Evolutionary conservation across 2,329 filamentous ascomycete genomes (phyloP), one percentile per base, ranked within the genome.

Genomic region (Fusarium brevicatenulatum): DNA sequence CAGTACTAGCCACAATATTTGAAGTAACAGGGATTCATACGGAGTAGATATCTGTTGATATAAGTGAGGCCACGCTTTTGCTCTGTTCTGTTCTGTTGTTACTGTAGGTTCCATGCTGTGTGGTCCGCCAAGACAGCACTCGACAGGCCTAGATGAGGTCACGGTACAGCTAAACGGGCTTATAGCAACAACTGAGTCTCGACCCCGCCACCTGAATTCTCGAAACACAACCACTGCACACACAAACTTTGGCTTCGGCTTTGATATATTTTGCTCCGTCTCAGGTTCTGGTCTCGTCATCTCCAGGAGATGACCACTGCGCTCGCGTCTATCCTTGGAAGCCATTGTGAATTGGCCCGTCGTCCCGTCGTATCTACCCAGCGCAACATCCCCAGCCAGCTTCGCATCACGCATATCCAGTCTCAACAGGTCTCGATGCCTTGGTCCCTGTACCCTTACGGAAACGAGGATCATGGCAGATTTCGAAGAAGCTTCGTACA

Each of bases 401-500:
- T 49, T 58, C 54, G 49, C 46, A 60, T 34, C 46, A 66, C 65
- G 44, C 40, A 67, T 44, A 63, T 63, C 42, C 70, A 71, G 53
- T 63, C 62, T 49, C 61, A 69, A 56, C 61, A 68, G 62, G 77
- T 72, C 80, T 78, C 79, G 78, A 83, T 83, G 82, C 80, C 67
- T 80, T 79, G 78, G 76, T 72, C 64, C 78, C 73, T 71, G 74
- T 64, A 66, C 63, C 71, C 70, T 58, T 71, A 72, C 66, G 65
- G 64, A 72, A 77, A 74, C 72, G 76, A 78, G 76, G 78, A 85
- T 76, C 78, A 89, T 89, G 87, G 84, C 85, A 77, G 85, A 93
- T 85, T 89, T 90, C 83, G 92, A 95, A 66, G 79, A 78, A 65
- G 66, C 89, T 79, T 88, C 87, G 77, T 88, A 90, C 82, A 88